Percentiles rank a stretch among this genome's conserved stretches.
phyloP scores from a whole-genome alignment of 2,329 filamentous ascomycete genomes.

The Penicillium sp. region DNA sequence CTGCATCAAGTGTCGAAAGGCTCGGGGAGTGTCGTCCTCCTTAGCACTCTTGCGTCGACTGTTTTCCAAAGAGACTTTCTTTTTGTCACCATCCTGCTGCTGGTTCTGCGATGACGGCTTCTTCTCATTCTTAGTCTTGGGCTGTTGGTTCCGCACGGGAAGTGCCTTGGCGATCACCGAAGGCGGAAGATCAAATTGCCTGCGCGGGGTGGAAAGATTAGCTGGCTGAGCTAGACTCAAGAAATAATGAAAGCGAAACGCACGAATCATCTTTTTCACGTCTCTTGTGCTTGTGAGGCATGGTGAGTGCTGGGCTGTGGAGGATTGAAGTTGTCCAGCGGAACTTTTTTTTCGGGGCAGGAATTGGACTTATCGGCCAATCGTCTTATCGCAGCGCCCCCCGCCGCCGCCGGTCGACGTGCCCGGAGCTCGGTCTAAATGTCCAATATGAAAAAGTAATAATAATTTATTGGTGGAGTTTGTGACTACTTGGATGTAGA shows the following conservation, averaged over 20 bases:
- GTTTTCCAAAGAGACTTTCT: conserved; percentile 56
- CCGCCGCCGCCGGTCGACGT: not conserved
- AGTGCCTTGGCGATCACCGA: conserved; percentile 63
- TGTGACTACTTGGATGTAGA: no score
- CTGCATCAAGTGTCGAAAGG: conserved; percentile 85
- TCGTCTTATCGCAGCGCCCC: conserved; percentile 22
- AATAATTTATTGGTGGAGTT: no score
- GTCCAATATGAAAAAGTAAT: no score
- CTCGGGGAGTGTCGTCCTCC: conserved; percentile 81
- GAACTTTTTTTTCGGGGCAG: conserved; percentile 26
- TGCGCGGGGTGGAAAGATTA: conserved; percentile 29
- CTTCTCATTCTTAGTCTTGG: conserved; percentile 40
- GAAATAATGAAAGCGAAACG: conserved; percentile 24
- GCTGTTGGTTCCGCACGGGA: conserved; percentile 54
- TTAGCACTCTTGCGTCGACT: conserved; percentile 37
- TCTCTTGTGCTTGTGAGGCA: conserved; percentile 89
- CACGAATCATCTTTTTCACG: conserved; percentile 57
- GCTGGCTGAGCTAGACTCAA: not conserved
- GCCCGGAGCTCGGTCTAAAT: no score
- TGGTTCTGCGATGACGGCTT: conserved; percentile 19
- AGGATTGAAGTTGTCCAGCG: conserved; percentile 18
- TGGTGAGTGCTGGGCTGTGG: conserved; percentile 41
- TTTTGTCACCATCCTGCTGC: conserved; percentile 32
- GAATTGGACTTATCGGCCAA: conserved; percentile 19
- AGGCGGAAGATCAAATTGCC: conserved; percentile 64